Evolutionary conservation across 1,139 yeast species (phyloP), one percentile per base, ranked within the genome.

Genomic region (Suhomyces maxii): DNA sequence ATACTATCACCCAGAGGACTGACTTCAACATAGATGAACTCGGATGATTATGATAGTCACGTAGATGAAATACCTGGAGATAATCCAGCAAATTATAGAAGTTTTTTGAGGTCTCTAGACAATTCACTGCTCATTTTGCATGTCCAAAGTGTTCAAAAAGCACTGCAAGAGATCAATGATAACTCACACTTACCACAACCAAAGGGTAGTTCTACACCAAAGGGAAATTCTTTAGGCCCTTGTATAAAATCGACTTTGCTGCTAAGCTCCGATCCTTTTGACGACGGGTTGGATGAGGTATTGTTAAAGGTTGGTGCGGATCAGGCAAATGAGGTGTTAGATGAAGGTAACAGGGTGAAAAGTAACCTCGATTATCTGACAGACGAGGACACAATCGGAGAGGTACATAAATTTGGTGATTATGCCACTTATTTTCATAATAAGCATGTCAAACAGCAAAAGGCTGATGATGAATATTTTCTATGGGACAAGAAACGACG

Each of bases 401-500:
- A 70, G 10, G 57, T 56, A 7, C 79, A 78, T 46, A 71, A 67
- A n/a, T 88, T 86, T 69, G 90, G 89, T 6, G 91, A 83, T 52
- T 87, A 81, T 60, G 81, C 68, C 6, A 71, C 80, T 1, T 91
- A 91, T 58, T 86, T 90, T 56, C 73, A 72, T 8, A 79, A 84
- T 53, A 91, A 91, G 60, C 77, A 72, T 30, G 54, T 64, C 32
- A 86, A 86, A 57, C 96, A 91, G 53, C 88, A 80, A 57, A 69
- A 76, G 44, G 83, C 84, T 48, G 96, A 86, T 60, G 73, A 70
- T 37, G 72, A 69, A 12, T 80, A 73, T 49, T 67, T 78, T 4
- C 63, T 69, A 26, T 80, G 84, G 79, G 80, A 82, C 37, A 57
- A 60, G 32, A 64, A 71, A 44, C 63, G 81, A 33, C 61, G 74